phyloP scores from a whole-genome alignment of 768 basidiomycete genomes.

The Amanita fuliginea region DNA sequence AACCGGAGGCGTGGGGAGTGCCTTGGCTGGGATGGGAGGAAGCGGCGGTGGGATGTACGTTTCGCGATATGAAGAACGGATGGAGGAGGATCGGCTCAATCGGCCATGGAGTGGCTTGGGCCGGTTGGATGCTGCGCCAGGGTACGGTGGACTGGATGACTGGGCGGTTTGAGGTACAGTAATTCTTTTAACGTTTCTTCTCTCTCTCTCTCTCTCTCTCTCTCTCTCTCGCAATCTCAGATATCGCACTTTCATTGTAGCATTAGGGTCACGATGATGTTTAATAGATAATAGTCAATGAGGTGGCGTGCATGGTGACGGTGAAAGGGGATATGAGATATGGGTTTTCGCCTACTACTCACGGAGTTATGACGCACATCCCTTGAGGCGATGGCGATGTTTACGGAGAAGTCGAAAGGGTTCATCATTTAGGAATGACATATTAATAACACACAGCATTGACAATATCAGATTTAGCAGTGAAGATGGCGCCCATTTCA shows the following conservation, averaged over 20 bases:
- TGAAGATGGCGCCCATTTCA: not conserved
- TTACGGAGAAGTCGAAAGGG: no score
- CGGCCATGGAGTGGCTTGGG: slow-evolving; percentile 32
- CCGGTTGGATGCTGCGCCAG: slow-evolving; percentile 17
- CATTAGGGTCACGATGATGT: not conserved
- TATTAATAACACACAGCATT: not conserved
- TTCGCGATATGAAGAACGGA: slow-evolving; percentile 30
- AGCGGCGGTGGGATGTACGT: slow-evolving; percentile 11
- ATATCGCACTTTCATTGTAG: not conserved
- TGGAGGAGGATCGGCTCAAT: slow-evolving; percentile 44
- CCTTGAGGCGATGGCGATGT: not conserved
- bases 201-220: no score
- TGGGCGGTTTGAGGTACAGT: slow-evolving; percentile 35
- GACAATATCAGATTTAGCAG: not conserved
- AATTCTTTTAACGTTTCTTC: no score
- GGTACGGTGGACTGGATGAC: slow-evolving; percentile 34
- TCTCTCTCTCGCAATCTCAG: not conserved
- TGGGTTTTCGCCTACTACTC: no score
- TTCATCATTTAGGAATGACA: no score
- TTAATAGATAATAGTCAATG: not conserved
- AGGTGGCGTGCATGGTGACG: not conserved
- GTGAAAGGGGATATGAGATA: no score
- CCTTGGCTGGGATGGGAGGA: slow-evolving; percentile 13
- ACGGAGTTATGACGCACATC: not conserved
- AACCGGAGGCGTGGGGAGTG: slow-evolving; percentile 7